Conservation (phyloP, 2,329 filamentous ascomycete species). For the Claviceps pazoutovae region DNA sequence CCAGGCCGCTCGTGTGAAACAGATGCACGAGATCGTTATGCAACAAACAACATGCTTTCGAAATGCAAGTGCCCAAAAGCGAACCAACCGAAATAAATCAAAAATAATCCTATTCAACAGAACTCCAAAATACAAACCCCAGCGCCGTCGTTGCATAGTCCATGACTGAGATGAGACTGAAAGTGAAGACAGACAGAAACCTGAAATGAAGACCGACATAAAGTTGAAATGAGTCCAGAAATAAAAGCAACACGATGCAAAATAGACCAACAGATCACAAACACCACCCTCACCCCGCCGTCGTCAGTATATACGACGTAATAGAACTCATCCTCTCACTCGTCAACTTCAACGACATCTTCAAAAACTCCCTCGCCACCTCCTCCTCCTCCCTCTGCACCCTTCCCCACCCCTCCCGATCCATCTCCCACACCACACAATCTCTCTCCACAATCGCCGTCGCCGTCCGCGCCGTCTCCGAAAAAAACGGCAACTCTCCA, state of each 20-base stretch:
- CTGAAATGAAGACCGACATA: too few relatives aligned
- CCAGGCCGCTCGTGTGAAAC: too few relatives aligned
- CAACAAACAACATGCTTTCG: too few relatives aligned
- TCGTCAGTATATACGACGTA: conserved; percentile 40
- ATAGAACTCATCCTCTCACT: conserved; percentile 76
- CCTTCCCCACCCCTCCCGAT: conserved; percentile 53
- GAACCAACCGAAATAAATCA: too few relatives aligned
- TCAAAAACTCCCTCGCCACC: conserved; percentile 70
- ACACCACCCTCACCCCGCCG: conserved; percentile 17
- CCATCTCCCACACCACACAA: conserved; percentile 72
- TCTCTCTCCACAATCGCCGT: conserved; percentile 74
- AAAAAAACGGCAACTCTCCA: conserved; percentile 92
- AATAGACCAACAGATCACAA: not conserved
- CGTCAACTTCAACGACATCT: conserved; percentile 82
- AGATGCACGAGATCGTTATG: too few relatives aligned
- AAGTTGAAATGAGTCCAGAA: not conserved
- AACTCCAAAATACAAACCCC: too few relatives aligned
- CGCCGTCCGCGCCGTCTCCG: conserved; percentile 73
- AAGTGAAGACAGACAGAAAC: too few relatives aligned
- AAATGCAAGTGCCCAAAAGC: too few relatives aligned
- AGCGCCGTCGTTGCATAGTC: too few relatives aligned
- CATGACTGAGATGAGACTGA: too few relatives aligned
- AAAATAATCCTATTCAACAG: too few relatives aligned
- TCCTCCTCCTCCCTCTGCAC: conserved; percentile 61
- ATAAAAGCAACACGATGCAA: not conserved